These are phyloP conservation scores for Nakazawaea holstii DNA, from an alignment of 805 yeast genomes.

Conservation along the genomic window DNA sequence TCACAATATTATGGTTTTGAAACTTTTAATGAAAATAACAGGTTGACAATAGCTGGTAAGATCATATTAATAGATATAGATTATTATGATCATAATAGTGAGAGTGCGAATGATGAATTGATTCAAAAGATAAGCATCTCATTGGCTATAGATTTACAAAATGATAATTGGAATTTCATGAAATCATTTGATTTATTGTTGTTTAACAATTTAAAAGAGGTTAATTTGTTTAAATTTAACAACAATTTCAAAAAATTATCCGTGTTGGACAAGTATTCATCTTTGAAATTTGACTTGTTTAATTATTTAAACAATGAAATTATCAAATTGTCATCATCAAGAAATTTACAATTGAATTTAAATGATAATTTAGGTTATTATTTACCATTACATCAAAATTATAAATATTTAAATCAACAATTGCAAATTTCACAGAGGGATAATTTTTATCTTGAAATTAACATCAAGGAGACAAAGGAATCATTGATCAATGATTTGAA, in stretches of 20 bases:
- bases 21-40: constrained; percentile 30
- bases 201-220: not conserved
- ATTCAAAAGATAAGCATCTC: not conserved
- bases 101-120: constrained; percentile 13
- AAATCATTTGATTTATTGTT: constrained; percentile 2
- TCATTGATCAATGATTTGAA: constrained; percentile 5
- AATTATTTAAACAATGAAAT: constrained; percentile 3
- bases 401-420: constrained; percentile 28
- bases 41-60: constrained; percentile 29
- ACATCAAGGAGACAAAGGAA: constrained; percentile 2
- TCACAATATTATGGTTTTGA: constrained; percentile 33
- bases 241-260: constrained; percentile 7
- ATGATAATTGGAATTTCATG: not conserved
- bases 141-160: constrained; percentile 4
- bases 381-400: constrained; percentile 32
- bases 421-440: constrained; percentile 24
- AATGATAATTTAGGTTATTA: constrained; percentile 16
- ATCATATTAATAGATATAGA: constrained; percentile 31
- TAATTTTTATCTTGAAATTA: constrained; percentile 5
- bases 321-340: not conserved
- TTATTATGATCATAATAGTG: constrained; percentile 17
- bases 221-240: constrained; percentile 4
- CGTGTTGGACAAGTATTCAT: constrained; percentile 7
- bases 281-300: constrained; percentile 10
- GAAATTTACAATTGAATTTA: constrained; percentile 1